Percentiles rank a stretch among this genome's conserved stretches.
Conservation (phyloP, 768 basidiomycete genomes). For the Suillus subalutaceus region DNA sequence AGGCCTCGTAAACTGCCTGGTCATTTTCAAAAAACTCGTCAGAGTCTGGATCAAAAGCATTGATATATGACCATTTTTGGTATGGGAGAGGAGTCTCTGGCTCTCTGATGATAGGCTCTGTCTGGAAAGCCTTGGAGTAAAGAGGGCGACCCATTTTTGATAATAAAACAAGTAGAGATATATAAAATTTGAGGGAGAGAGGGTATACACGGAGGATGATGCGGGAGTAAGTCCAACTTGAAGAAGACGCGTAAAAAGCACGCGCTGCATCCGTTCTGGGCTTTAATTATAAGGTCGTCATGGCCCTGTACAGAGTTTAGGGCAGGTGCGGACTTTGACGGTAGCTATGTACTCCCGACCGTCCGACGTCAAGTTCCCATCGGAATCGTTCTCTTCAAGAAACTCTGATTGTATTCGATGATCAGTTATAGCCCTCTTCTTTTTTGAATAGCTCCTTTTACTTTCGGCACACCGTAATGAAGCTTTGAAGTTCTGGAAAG, state of each 20-base stretch:
- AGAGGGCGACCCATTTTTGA: slow-evolving; percentile 61
- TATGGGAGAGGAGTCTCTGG: slow-evolving; percentile 41
- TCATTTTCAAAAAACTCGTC: slow-evolving; percentile 71
- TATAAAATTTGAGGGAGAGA: slow-evolving; percentile 5
- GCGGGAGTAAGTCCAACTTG: neutral
- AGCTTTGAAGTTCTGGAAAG: neutral
- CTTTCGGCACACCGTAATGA: neutral
- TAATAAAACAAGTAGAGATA: slow-evolving; percentile 30
- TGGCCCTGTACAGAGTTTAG: slow-evolving; percentile 26
- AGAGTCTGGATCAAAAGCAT: slow-evolving; percentile 80
- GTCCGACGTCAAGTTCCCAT: no score
- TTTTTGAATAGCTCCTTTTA: neutral
- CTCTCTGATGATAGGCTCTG: slow-evolving; percentile 46
- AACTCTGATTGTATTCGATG: neutral
- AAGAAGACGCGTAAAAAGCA: slow-evolving; percentile 8
- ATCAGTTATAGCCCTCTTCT: neutral
- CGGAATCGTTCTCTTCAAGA: neutral
- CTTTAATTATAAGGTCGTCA: slow-evolving; percentile 19
- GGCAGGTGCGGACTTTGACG: slow-evolving; percentile 38
- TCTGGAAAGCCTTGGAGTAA: slow-evolving; percentile 48
- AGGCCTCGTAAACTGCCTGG: slow-evolving; percentile 64
- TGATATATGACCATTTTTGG: slow-evolving; percentile 66
- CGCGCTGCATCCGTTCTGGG: slow-evolving; percentile 1
- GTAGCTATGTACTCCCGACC: neutral
- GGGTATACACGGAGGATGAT: slow-evolving; percentile 20